Evolutionary conservation across 2,329 filamentous ascomycete species (phyloP).

Genomic region (Hysterium pulicare): DNA sequence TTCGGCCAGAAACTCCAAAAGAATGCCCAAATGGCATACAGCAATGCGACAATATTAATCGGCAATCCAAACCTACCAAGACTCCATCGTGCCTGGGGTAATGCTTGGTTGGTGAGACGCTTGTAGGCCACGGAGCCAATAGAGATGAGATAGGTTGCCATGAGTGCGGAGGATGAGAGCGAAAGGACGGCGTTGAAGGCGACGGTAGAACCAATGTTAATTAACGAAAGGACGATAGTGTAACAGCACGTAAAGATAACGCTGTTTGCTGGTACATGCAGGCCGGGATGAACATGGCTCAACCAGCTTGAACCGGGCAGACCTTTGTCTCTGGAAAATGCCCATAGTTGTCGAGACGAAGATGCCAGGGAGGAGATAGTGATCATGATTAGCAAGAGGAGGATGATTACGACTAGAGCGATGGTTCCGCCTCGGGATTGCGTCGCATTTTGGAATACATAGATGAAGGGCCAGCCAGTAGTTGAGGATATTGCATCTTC

Average conservation of each 20-base stretch:
- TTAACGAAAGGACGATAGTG: conserved; percentile 34
- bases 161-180: conserved; percentile 19
- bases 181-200: conserved; percentile 39
- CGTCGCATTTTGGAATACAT: conserved; percentile 37
- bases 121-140: conserved; percentile 24
- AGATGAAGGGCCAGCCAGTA: conserved; percentile 37
- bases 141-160: conserved; percentile 23
- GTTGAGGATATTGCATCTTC: conserved; percentile 12
- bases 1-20: conserved; percentile 39
- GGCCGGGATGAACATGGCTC: conserved; percentile 6
- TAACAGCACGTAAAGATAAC: conserved; percentile 23
- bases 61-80: conserved; percentile 32
- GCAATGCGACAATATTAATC: conserved; percentile 32
- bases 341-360: conserved; percentile 24
- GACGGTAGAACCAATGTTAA: conserved; percentile 38
- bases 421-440: conserved; percentile 31
- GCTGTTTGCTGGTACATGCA: conserved; percentile 17
- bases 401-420: conserved; percentile 38
- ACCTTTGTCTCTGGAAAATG: neutral
- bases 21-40: conserved; percentile 38
- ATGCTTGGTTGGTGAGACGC: conserved; percentile 8
- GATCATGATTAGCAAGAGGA: conserved; percentile 23
- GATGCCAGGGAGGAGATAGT: conserved; percentile 25
- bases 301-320: neutral
- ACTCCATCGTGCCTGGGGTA: conserved; percentile 31